These are phyloP conservation scores for Teunomyces stri DNA, from an alignment of 805 yeast genomes.

Conservation along the genomic window DNA sequence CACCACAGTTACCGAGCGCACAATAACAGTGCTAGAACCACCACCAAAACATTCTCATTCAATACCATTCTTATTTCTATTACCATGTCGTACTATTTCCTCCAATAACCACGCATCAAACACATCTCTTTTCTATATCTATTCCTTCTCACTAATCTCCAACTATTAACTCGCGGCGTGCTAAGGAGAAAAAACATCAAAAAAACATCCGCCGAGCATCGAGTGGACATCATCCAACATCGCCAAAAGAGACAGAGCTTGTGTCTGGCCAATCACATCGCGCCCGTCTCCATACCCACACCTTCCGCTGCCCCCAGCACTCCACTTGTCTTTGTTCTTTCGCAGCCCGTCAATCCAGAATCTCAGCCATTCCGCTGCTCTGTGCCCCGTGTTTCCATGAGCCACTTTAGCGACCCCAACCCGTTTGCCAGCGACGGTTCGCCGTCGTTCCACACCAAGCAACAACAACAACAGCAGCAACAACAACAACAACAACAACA, in stretches of 20 bases:
- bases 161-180: not conserved
- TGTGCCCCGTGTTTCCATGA: not conserved
- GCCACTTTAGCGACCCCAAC: constrained; percentile 3
- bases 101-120: too few relatives aligned
- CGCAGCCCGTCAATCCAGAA: not conserved
- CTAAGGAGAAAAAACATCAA: not conserved
- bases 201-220: not conserved
- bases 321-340: not conserved
- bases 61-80: too few relatives aligned
- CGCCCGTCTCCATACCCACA: too few relatives aligned
- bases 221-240: not conserved
- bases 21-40: too few relatives aligned
- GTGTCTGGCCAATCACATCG: too few relatives aligned
- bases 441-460: not conserved
- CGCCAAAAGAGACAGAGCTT: too few relatives aligned
- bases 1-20: too few relatives aligned
- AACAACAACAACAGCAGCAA: not conserved
- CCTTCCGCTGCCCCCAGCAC: not conserved
- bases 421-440: not conserved
- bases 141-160: not conserved
- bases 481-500: not conserved
- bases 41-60: too few relatives aligned
- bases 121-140: not conserved
- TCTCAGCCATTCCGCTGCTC: not conserved
- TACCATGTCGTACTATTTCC: too few relatives aligned